Evolutionary conservation across 805 yeast species (phyloP).

Genomic region (Saccharomycopsis synnaedendra): DNA sequence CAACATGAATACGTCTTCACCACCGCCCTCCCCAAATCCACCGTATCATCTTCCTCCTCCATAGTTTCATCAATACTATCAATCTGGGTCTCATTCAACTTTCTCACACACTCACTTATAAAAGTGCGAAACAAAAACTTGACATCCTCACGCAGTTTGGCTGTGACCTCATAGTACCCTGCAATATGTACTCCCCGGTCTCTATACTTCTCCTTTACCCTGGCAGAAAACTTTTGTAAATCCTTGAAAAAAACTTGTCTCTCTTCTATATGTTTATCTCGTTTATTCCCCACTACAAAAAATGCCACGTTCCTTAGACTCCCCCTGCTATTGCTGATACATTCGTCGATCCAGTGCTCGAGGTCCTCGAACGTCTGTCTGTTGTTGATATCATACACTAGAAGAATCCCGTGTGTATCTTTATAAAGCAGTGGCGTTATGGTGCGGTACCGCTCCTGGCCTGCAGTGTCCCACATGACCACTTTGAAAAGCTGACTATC

Average conservation of each 20-base stretch:
- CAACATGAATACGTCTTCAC: conserved; percentile 2
- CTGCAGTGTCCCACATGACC: conserved; percentile 40
- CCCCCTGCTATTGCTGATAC: conserved; percentile 25
- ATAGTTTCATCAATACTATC: not conserved
- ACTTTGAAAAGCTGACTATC: conserved; percentile 33
- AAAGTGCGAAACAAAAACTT: conserved; percentile 15
- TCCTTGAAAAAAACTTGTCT: conserved; percentile 30
- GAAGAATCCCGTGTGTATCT: conserved; percentile 34
- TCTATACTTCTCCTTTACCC: conserved; percentile 22
- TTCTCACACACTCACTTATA: conserved; percentile 14
- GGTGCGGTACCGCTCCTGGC: conserved; percentile 37
- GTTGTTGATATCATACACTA: conserved; percentile 34
- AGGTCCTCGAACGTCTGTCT: conserved; percentile 26
- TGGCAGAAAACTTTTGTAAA: conserved; percentile 24
- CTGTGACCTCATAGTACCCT: conserved; percentile 37
- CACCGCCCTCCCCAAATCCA: not conserved
- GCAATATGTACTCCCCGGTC: conserved; percentile 22
- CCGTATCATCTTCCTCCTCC: not conserved
- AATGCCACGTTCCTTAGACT: conserved; percentile 21
- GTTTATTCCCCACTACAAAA: conserved; percentile 36
- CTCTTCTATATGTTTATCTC: conserved; percentile 20
- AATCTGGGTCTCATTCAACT: not conserved
- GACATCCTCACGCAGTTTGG: conserved; percentile 25
- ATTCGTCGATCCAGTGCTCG: conserved; percentile 32
- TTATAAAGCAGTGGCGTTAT: conserved; percentile 34